Percentiles rank a stretch among this genome's conserved stretches.
Conservation (phyloP, 345 rosid genomes). For the Euclidium syriacum region DNA sequence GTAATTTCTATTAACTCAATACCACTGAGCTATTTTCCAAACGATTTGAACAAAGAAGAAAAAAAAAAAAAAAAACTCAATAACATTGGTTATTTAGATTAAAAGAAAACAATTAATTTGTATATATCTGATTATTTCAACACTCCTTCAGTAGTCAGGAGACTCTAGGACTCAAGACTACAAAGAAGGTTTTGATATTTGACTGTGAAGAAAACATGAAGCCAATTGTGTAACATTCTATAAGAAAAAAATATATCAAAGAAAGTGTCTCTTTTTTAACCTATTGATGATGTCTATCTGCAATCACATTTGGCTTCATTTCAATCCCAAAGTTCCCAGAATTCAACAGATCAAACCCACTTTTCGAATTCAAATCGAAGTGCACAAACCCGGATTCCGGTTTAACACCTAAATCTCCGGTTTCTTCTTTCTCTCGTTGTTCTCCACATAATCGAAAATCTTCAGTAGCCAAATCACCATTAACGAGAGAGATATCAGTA, state of each 20-base stretch:
- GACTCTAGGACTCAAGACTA: too few species aligned
- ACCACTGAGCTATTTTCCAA: too few species aligned
- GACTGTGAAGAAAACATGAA: conserved; percentile 5
- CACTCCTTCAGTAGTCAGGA: background rate
- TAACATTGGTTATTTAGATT: too few species aligned
- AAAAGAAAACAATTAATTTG: background rate
- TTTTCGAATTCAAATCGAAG: conserved; percentile 56
- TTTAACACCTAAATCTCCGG: conserved; percentile 28
- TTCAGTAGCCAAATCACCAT: conserved; percentile 14
- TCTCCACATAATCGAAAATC: conserved; percentile 25
- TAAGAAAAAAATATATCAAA: background rate
- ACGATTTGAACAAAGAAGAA: too few species aligned
- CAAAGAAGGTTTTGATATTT: background rate
- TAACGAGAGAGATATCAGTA: background rate
- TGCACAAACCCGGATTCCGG: conserved; percentile 32
- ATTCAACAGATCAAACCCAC: conserved; percentile 39
- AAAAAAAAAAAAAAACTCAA: too few species aligned
- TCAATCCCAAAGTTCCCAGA: conserved; percentile 39
- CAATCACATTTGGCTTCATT: conserved; percentile 35
- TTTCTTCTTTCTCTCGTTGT: conserved; percentile 8
- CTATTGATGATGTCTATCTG: conserved; percentile 22
- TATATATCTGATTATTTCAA: background rate
- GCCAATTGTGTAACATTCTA: conserved; percentile 22
- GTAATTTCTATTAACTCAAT: too few species aligned
- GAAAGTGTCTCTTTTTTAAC: conserved; percentile 1